Conservation (phyloP, 1,284 basidiomycete genomes). For the Austroboletus novae-zelandiae region DNA sequence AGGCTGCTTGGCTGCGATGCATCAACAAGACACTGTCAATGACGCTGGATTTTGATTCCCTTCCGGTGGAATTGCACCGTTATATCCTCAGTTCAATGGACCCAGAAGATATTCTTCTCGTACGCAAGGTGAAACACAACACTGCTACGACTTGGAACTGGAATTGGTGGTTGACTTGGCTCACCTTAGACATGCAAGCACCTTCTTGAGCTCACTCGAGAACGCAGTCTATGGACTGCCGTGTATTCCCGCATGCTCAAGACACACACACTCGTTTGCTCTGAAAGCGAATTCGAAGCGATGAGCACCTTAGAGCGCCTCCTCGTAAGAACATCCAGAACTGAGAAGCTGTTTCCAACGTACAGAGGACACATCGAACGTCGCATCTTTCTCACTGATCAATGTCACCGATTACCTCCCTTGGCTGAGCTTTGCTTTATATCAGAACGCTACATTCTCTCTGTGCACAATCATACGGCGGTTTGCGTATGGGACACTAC, state of each 20-base stretch:
- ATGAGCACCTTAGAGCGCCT: conserved; percentile 3
- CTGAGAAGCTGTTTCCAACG: conserved; percentile 9
- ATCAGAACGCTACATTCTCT: conserved; percentile 18
- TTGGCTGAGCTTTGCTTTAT: conserved; percentile 8
- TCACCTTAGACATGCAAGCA: conserved; percentile 10
- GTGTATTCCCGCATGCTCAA: conserved; percentile 5
- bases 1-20: no score
- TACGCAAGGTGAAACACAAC: conserved; percentile 17
- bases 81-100: conserved; percentile 11
- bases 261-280: conserved; percentile 4
- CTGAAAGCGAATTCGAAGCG: conserved; percentile 6
- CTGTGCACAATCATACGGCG: conserved; percentile 7
- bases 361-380: neutral
- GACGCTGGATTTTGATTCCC: neutral
- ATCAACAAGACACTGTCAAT: no score
- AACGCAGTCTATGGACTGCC: conserved; percentile 3
- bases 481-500: conserved; percentile 14
- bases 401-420: neutral
- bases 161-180: neutral
- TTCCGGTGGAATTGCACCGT: conserved; percentile 16
- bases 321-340: conserved; percentile 8
- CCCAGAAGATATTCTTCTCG: conserved; percentile 9
- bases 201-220: conserved; percentile 5
- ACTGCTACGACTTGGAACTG: neutral
- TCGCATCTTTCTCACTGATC: neutral